phyloP scores from a whole-genome alignment of 441 rosid species.

The Lagerstroemia fauriei region DNA sequence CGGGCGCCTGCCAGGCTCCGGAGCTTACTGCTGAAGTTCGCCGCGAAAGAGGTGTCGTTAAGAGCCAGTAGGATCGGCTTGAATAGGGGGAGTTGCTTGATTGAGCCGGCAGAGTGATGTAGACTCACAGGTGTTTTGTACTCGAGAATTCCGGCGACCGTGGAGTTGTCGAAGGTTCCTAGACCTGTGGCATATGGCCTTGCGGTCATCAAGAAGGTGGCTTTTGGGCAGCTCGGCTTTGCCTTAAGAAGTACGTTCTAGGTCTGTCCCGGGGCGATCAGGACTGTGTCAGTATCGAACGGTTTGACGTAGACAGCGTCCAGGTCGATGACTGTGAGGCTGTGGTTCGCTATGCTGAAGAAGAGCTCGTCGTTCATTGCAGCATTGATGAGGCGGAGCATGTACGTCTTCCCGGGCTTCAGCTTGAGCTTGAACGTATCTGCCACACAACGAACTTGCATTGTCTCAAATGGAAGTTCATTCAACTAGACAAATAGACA shows the following conservation, averaged over 20 bases:
- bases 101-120: slow-evolving; percentile 25
- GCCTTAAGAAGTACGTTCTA: slow-evolving; percentile 62
- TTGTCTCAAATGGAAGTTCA: too few species aligned
- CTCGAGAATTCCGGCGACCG: slow-evolving; percentile 65
- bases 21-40: slow-evolving; percentile 49
- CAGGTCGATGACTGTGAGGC: slow-evolving; percentile 57
- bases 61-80: slow-evolving; percentile 60
- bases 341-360: slow-evolving; percentile 73
- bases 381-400: slow-evolving; percentile 67
- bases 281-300: slow-evolving; percentile 50
- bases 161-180: slow-evolving; percentile 74
- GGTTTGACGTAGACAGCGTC: slow-evolving; percentile 74
- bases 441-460: slow-evolving; percentile 26
- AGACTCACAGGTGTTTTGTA: slow-evolving; percentile 41
- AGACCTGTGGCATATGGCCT: slow-evolving; percentile 67
- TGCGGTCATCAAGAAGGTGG: slow-evolving; percentile 65
- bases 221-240: slow-evolving; percentile 54
- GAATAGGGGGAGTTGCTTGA: slow-evolving; percentile 43
- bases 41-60: slow-evolving; percentile 58
- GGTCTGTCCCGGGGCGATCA: slow-evolving; percentile 77
- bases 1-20: slow-evolving; percentile 50
- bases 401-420: slow-evolving; percentile 63
- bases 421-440: slow-evolving; percentile 72
- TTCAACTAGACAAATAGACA: too few species aligned
- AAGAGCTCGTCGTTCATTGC: slow-evolving; percentile 82